Evolutionary conservation across 1,284 basidiomycete species (phyloP).

Genomic region (Puccinia novopanici): DNA sequence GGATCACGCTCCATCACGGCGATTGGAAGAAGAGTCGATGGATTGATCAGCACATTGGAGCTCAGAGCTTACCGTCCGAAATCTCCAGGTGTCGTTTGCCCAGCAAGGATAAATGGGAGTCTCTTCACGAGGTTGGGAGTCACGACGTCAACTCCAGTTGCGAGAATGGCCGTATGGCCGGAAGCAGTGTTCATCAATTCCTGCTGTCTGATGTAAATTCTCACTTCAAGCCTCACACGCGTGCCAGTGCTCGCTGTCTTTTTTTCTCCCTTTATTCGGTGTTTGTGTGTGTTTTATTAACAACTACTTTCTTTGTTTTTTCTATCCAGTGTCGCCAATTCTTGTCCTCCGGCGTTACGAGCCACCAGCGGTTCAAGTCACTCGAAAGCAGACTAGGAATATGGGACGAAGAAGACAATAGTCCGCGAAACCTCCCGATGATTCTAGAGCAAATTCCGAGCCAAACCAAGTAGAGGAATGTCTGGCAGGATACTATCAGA

Average conservation of each 20-base stretch:
- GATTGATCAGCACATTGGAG: slow-evolving; percentile 8
- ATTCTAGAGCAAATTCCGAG: slow-evolving; percentile 10
- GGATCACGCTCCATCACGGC: background rate
- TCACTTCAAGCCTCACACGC: background rate
- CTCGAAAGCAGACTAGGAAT: slow-evolving; percentile 18
- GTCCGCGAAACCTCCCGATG: slow-evolving; percentile 10
- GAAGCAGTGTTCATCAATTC: slow-evolving; percentile 10
- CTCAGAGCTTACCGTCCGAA: slow-evolving; percentile 9
- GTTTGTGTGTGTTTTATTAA: background rate
- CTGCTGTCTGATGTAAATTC: slow-evolving; percentile 25
- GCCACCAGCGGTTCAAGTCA: slow-evolving; percentile 11
- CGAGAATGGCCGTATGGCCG: background rate
- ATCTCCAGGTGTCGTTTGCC: background rate
- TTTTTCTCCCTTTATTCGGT: background rate
- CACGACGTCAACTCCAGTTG: background rate
- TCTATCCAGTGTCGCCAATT: slow-evolving; percentile 7
- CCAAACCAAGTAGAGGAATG: slow-evolving; percentile 17
- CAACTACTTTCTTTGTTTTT: background rate
- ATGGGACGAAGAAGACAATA: slow-evolving; percentile 8
- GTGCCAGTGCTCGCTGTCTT: background rate
- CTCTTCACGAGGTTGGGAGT: slow-evolving; percentile 16
- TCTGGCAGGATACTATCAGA: slow-evolving; percentile 7
- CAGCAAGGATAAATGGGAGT: slow-evolving; percentile 20
- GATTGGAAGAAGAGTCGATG: slow-evolving; percentile 7
- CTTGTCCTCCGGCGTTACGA: slow-evolving; percentile 3